Evolutionary conservation across 257 asterid genomes (phyloP).

Genomic region (Solanum dulcamara): DNA sequence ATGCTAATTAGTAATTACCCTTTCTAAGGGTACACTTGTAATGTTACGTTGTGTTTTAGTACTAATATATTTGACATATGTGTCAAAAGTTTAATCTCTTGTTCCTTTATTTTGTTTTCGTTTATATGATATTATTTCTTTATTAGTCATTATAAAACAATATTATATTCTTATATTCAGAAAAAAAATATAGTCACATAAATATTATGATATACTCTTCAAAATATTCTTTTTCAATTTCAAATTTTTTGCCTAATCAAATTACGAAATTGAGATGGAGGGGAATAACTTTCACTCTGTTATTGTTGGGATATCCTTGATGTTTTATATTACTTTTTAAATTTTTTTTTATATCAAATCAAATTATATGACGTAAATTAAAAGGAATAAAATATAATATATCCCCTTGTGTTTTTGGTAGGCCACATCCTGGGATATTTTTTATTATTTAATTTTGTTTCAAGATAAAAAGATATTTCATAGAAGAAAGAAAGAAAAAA

Average conservation of each 20-base stretch:
- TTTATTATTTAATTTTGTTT: too few relatives aligned
- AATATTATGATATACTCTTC: neutral
- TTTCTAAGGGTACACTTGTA: neutral
- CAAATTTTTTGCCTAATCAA: neutral
- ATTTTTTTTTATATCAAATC: neutral
- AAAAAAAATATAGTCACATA: neutral
- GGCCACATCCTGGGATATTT: too few relatives aligned
- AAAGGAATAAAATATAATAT: neutral
- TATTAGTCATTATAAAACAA: neutral
- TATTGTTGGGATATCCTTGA: neutral
- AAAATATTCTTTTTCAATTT: too few relatives aligned
- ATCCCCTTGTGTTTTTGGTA: too few relatives aligned
- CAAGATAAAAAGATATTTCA: too few relatives aligned
- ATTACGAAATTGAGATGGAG: neutral
- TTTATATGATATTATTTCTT: neutral
- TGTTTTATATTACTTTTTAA: neutral
- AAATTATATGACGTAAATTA: neutral
- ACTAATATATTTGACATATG: neutral
- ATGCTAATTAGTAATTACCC: neutral
- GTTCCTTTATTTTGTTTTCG: neutral
- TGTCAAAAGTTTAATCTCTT: neutral
- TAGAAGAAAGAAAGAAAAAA: too few relatives aligned
- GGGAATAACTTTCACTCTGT: neutral
- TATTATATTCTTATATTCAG: neutral
- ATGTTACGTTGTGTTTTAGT: neutral